Evolutionary conservation across 371 early-diverging fungal genomes (phyloP).

Genomic region (Actinomucor elegans): DNA sequence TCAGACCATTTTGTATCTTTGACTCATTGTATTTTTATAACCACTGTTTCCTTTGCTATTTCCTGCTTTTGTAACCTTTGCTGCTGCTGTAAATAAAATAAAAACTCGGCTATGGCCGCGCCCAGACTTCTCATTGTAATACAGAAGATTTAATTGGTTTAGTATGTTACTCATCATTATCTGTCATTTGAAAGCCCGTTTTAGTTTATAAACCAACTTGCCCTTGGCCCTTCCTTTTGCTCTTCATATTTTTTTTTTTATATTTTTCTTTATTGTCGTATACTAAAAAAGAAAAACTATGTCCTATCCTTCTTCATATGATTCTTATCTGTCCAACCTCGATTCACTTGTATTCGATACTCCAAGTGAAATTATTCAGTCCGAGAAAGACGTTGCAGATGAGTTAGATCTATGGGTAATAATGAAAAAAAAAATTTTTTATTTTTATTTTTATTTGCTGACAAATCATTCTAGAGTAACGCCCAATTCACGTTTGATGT

Average conservation of each 20-base stretch:
- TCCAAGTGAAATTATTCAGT: conserved; percentile 19
- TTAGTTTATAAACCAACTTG: neutral
- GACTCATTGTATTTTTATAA: neutral
- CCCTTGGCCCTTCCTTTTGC: neutral
- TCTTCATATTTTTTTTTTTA: neutral
- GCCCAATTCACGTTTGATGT: conserved; percentile 69
- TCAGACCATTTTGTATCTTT: neutral
- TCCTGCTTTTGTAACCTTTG: too few species aligned
- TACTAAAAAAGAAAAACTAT: neutral
- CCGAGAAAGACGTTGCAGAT: conserved; percentile 45
- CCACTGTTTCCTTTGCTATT: neutral
- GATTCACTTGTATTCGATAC: conserved; percentile 41
- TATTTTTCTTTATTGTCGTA: neutral
- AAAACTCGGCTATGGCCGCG: too few species aligned
- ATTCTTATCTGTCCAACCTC: conserved; percentile 26
- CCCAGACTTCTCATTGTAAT: too few species aligned
- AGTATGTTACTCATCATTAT: neutral
- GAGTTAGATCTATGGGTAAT: conserved; percentile 55
- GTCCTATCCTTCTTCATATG: conserved; percentile 12
- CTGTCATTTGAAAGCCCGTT: neutral
- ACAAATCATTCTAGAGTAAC: conserved; percentile 44
- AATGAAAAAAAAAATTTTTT: conserved; percentile 5
- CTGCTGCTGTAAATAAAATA: too few species aligned
- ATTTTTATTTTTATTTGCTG: conserved; percentile 1
- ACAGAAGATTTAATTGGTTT: too few species aligned